These are phyloP conservation scores for Ophiocordyceps camponoti-rufipedis DNA, from an alignment of 2,329 filamentous ascomycete species.

Conservation along the genomic window DNA sequence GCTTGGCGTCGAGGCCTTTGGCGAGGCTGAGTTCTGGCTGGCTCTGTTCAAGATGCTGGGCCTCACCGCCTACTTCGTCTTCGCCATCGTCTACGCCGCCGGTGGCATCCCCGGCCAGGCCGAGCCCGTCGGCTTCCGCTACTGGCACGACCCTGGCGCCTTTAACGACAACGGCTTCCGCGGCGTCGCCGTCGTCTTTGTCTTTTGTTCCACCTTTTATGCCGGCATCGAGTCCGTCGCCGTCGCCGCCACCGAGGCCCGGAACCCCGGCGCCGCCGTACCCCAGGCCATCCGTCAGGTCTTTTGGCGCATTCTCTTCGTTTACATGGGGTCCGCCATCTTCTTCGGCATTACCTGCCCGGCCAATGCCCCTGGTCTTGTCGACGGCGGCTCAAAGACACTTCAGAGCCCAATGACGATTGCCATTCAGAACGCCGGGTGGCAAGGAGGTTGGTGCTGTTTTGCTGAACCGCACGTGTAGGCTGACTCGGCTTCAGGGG, in stretches of 20 bases:
- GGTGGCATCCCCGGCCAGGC: constrained; percentile 43
- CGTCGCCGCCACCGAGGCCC: constrained; percentile 43
- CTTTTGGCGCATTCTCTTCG: constrained; percentile 42
- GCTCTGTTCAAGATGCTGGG: constrained; percentile 54
- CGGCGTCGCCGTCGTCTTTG: constrained; percentile 46
- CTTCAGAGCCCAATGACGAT: constrained; percentile 58
- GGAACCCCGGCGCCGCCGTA: constrained; percentile 36
- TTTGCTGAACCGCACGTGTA: background rate
- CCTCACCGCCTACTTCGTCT: constrained; percentile 54
- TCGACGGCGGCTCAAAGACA: constrained; percentile 42
- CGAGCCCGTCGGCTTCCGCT: constrained; percentile 46
- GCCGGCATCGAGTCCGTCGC: constrained; percentile 47
- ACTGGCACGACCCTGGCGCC: constrained; percentile 54
- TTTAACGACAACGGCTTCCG: constrained; percentile 49
- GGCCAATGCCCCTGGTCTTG: constrained; percentile 44
- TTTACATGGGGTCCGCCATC: constrained; percentile 52
- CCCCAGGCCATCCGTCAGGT: constrained; percentile 41
- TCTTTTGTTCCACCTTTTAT: constrained; percentile 53
- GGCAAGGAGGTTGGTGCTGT: constrained; percentile 34
- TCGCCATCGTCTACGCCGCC: constrained; percentile 52
- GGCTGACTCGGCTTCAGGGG: constrained; percentile 13
- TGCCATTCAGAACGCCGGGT: constrained; percentile 56
- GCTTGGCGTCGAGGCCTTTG: constrained; percentile 55
- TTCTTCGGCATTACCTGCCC: constrained; percentile 62
- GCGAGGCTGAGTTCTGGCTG: constrained; percentile 67